phyloP scores from a whole-genome alignment of 768 basidiomycete genomes.

The Russula griseocarnosa region DNA sequence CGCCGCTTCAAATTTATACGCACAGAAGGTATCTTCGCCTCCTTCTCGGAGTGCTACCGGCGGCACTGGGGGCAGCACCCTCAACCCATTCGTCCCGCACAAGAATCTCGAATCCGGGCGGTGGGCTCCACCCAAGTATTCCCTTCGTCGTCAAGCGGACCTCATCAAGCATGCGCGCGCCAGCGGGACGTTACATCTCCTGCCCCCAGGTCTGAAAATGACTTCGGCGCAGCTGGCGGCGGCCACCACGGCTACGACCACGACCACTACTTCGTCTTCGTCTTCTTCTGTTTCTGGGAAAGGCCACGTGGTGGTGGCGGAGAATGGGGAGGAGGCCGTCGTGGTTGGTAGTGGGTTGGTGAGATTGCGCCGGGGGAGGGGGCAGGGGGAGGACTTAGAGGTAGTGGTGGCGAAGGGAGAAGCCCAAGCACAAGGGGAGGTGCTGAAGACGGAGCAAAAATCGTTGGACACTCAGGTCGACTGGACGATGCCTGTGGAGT shows the following conservation, averaged over 20 bases:
- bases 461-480: conserved; percentile 11
- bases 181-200: conserved; percentile 49
- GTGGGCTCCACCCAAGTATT: conserved; percentile 70
- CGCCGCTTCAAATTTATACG: conserved; percentile 15
- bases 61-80: too few species aligned
- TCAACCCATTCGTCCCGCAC: conserved; percentile 69
- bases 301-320: neutral
- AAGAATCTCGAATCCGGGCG: conserved; percentile 55
- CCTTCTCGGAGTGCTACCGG: conserved; percentile 23
- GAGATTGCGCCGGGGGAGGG: neutral
- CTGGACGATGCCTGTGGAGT: conserved; percentile 37
- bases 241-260: too few species aligned
- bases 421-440: neutral
- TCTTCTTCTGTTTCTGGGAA: neutral
- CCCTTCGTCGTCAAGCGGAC: conserved; percentile 72
- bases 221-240: conserved; percentile 31
- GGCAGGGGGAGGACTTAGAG: neutral
- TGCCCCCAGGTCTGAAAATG: conserved; percentile 69
- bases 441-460: neutral
- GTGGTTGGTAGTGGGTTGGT: neutral
- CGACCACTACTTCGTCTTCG: conserved; percentile 28
- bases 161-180: conserved; percentile 67
- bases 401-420: neutral
- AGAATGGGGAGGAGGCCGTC: neutral
- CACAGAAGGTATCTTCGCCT: neutral